phyloP scores from a whole-genome alignment of 2,329 filamentous ascomycete genomes.

The Aspergillus phoenicis region DNA sequence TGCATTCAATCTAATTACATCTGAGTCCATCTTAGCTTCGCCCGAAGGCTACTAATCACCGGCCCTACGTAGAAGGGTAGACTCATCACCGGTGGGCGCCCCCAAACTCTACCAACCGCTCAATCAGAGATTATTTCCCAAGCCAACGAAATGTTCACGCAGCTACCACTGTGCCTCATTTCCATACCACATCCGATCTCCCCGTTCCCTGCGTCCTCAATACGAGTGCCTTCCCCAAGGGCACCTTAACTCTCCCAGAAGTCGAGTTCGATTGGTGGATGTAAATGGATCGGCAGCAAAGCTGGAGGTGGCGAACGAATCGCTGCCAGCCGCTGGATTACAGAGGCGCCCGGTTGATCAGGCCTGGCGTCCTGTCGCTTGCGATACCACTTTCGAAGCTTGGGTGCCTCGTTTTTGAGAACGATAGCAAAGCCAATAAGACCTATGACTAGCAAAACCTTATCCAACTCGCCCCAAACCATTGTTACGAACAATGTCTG shows the following conservation, averaged over 20 bases:
- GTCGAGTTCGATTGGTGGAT: not conserved
- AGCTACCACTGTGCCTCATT: not conserved
- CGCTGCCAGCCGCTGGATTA: not conserved
- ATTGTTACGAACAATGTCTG: no score
- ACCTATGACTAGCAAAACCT: not conserved
- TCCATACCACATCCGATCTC: not conserved
- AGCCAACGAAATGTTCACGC: not conserved
- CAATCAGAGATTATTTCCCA: not conserved
- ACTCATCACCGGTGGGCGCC: not conserved
- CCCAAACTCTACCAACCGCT: not conserved
- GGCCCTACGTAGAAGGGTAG: not conserved
- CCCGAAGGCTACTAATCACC: not conserved
- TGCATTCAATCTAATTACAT: not conserved
- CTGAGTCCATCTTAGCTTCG: not conserved
- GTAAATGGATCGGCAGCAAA: not conserved
- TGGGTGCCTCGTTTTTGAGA: not conserved
- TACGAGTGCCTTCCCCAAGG: not conserved
- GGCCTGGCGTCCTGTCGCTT: not conserved
- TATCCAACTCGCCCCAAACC: not conserved
- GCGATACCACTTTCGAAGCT: not conserved
- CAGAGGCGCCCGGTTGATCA: not conserved
- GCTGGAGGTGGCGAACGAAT: not conserved
- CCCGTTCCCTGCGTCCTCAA: not conserved
- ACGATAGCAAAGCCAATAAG: not conserved
- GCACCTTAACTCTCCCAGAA: not conserved